Evolutionary conservation across 2,329 filamentous ascomycete species (phyloP).

Genomic region (Fusarium aywerte): DNA sequence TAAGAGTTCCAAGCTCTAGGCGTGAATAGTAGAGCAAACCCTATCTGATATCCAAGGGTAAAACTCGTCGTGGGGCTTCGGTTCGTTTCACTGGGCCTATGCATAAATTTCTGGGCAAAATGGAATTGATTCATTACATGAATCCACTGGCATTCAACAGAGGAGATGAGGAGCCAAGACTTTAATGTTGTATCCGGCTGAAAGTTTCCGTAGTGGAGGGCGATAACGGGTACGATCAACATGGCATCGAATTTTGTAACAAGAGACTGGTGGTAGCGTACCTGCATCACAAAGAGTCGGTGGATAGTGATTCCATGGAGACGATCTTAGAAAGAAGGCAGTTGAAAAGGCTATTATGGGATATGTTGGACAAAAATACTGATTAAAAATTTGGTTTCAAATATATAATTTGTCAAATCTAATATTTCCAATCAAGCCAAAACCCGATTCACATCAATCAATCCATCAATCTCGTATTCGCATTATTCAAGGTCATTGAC

Average conservation of each 20-base stretch:
- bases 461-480: constrained; percentile 7
- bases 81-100: background rate
- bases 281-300: background rate
- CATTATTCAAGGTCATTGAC: background rate
- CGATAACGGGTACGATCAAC: too few species aligned
- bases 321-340: too few species aligned
- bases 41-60: background rate
- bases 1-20: background rate
- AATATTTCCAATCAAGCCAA: background rate
- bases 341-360: too few species aligned
- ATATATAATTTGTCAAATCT: background rate
- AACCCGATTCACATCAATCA: background rate
- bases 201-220: background rate
- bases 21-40: background rate
- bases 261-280: background rate
- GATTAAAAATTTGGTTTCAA: background rate
- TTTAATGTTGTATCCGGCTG: background rate
- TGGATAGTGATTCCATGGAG: background rate
- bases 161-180: background rate
- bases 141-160: background rate
- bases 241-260: background rate
- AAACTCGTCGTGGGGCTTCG: background rate
- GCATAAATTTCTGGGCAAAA: background rate
- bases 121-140: too few species aligned
- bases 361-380: background rate